Base-by-base conservation (phyloP, 1,284 basidiomycete species). In the Heterobasidion annosum region DNA sequence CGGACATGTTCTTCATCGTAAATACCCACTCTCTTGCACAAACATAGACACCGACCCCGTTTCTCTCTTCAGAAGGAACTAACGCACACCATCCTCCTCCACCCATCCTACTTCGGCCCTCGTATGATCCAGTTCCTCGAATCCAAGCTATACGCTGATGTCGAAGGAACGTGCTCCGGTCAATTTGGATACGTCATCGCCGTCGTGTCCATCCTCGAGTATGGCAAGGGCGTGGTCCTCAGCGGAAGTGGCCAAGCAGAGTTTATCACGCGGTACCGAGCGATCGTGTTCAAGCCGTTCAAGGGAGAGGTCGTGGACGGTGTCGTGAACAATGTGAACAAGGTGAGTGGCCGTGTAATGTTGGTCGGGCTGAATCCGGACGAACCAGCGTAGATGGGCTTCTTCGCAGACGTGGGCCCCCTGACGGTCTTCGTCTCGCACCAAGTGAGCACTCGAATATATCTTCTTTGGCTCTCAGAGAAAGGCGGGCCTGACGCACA, bases 261-360 rank as follows among this genome's bases (percentile, higher is more conserved):
- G 71, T 98, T 98, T 70, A 81, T 91, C 59, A 91, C 91, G 34
- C 78, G 86, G 50, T 96, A 95, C 70, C 85, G 90, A 19, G 94
- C 94, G 9, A 92, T 98, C 61, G 93, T 98, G 37, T 95, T 95
- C 79, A 93, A 95, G 70, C 95, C 94, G 35, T 99, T 98, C 81
- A 98, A 98, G 72, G 95, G 95, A 19, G 96, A 99, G 70, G 96
- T 98, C 5, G 91, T 99, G 40, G 97, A 99, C 69, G 96, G 93
- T 1, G 87, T 95, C 8, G 96, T 99, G 32, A 89, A 88, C 61
- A 95, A 93, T 61, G 97, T 99, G 44, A 97, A 91, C 70, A 98
- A 98, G 80, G 92, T 93, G 62, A 63, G 85, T 61, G 43, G 5
- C 42, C 25, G 12, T 13, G 12, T 8, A 46, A 32, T 53, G 37